Evolutionary conservation across 2,329 filamentous ascomycete genomes (phyloP), one percentile per base, ranked within the genome.

Genomic region (Neofusicoccum parvum): DNA sequence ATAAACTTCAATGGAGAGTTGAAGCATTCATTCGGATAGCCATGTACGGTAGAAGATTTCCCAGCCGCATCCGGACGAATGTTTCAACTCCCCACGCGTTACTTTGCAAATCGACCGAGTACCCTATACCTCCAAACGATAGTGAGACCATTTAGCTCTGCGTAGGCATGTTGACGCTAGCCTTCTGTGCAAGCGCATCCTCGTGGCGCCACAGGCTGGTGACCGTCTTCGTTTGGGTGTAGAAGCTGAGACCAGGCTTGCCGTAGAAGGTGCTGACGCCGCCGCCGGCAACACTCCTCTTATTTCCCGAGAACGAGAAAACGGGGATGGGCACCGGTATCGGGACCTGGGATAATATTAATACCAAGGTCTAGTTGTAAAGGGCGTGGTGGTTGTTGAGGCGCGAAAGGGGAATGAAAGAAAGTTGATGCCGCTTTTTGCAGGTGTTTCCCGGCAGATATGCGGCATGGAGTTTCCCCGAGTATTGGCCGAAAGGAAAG

Each of bases 201-300:
- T 94, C 88, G 67, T 86, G 88, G 74, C 88, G 88, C 95, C 95
- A 99, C 76, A 96, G 81, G 70, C 92, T 90, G 62, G 95, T 99
- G 56, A 99, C 95, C 2, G 95, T 99, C 91, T 99, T 98, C 75
- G 91, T 87, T 82, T 98, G 95, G 3, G 95, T 99, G 80, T 96
- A 98, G 77, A 99, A 99, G 76, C 91, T 89, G 76, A 99, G 80
- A 27, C 94, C 95, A 0, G 93, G 92, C 80, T 92, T 91, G 70
- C 95, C 95, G 80, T 99, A 99, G 78, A 99, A 98, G 15, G 93
- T 96, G 81, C 87, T 96, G 43, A 92, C 91, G 67, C 95, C 94
- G 62, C 94, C 94, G 64, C 94, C 95, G 0, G 95, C 95, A 65
- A 98, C 85, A 74, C 89, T 92, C 85, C 91, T 94, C 89, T 99